A percentile compares a stretch with the other conserved stretches of the same genome.
phyloP scores from a whole-genome alignment of 2,329 filamentous ascomycete genomes.

The Trichoderma guizhouense region DNA sequence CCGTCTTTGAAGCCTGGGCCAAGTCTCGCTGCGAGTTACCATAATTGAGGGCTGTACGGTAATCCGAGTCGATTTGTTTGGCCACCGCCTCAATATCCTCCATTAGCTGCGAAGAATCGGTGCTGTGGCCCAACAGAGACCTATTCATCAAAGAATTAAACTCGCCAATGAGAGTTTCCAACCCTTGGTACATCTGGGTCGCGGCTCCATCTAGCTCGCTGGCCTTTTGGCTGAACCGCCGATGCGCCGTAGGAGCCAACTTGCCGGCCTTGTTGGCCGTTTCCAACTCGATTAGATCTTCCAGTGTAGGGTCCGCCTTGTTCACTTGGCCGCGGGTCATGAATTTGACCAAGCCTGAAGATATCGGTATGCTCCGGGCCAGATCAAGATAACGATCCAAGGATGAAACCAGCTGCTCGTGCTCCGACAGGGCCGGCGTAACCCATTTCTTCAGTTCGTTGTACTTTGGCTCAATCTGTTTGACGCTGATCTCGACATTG shows the following conservation, averaged over 20 bases:
- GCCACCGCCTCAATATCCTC: constrained; percentile 83
- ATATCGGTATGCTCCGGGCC: constrained; percentile 62
- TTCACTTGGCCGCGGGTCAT: constrained; percentile 51
- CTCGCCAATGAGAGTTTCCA: constrained; percentile 58
- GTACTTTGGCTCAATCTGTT: constrained; percentile 68
- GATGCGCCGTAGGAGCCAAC: constrained; percentile 55
- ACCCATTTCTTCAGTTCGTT: constrained; percentile 69
- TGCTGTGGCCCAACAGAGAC: constrained; percentile 54
- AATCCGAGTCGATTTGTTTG: constrained; percentile 83
- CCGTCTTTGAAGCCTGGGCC: constrained; percentile 60
- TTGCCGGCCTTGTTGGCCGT: constrained; percentile 70
- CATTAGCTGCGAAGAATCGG: constrained; percentile 66
- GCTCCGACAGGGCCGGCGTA: constrained; percentile 63
- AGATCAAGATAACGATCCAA: constrained; percentile 69
- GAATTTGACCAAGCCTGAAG: constrained; percentile 62
- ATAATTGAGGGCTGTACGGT: constrained; percentile 70
- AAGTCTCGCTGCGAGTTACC: constrained; percentile 60
- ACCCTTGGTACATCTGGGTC: constrained; percentile 57
- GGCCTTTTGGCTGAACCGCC: constrained; percentile 58
- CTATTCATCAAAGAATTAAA: constrained; percentile 58
- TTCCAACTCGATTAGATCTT: constrained; percentile 73
- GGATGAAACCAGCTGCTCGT: constrained; percentile 57
- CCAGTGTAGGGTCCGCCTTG: constrained; percentile 57
- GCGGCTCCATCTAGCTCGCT: constrained; percentile 60
- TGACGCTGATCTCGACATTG: constrained; percentile 76